Evolutionary conservation across 1,284 basidiomycete species (phyloP).

Genomic region (Apiotrichum sp.): DNA sequence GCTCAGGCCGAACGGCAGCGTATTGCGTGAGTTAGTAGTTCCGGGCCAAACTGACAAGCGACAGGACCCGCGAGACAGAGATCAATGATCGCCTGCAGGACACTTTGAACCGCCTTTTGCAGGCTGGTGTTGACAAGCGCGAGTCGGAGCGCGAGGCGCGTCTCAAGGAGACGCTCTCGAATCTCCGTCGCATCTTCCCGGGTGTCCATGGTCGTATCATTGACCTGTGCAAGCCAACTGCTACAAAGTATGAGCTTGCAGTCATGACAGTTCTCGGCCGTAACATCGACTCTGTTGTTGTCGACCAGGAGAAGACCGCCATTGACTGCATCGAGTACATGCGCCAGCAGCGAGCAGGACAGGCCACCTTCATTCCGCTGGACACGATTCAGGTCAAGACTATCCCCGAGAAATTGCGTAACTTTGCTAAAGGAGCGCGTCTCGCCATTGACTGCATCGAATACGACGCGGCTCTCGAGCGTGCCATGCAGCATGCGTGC

Average conservation of each 20-base stretch:
- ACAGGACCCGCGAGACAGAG: constrained; percentile 79
- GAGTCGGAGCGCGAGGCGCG: constrained; percentile 78
- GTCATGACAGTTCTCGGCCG: constrained; percentile 93
- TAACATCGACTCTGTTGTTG: constrained; percentile 91
- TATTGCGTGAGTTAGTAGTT: constrained; percentile 25
- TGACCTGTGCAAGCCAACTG: constrained; percentile 88
- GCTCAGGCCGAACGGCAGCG: constrained; percentile 35
- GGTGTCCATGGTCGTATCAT: constrained; percentile 85
- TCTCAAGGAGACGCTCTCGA: constrained; percentile 78
- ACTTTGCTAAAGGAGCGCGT: constrained; percentile 82
- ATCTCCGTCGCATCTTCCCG: constrained; percentile 79
- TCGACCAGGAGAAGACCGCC: constrained; percentile 92
- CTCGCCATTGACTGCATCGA: constrained; percentile 92
- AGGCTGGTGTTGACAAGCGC: constrained; percentile 76
- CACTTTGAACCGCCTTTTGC: constrained; percentile 74
- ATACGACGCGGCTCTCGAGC: constrained; percentile 76
- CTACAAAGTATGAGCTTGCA: constrained; percentile 85
- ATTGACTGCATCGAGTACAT: constrained; percentile 99
- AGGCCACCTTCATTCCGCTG: constrained; percentile 94
- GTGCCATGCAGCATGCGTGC: constrained; percentile 94
- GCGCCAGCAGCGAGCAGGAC: constrained; percentile 86
- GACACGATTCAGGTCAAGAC: constrained; percentile 93
- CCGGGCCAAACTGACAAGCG: neutral
- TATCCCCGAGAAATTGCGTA: constrained; percentile 88
- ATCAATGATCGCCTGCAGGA: constrained; percentile 84